A percentile compares a stretch with the other conserved stretches of the same genome.
These are phyloP conservation scores for Botrytis sinoallii DNA, from an alignment of 2,329 filamentous ascomycete species.

Conservation along the genomic window DNA sequence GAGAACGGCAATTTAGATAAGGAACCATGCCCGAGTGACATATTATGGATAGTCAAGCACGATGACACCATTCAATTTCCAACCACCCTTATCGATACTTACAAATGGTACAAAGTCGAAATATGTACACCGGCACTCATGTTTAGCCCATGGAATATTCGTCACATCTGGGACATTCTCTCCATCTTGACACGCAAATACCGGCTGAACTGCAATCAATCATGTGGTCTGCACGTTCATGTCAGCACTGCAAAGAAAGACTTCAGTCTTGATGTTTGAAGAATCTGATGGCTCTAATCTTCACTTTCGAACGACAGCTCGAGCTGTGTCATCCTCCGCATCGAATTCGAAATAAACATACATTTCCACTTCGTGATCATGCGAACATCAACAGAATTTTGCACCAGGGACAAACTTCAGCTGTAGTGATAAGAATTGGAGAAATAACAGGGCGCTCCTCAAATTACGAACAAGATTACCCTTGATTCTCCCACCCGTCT, in stretches of 20 bases:
- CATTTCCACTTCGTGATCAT: slow-evolving; percentile 11
- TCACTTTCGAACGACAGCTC: slow-evolving; percentile 34
- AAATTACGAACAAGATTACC: not conserved
- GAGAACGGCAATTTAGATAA: not conserved
- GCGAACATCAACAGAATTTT: not conserved
- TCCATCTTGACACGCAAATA: slow-evolving; percentile 22
- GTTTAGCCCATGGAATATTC: slow-evolving; percentile 16
- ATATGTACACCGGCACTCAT: slow-evolving; percentile 25
- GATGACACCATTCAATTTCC: slow-evolving; percentile 18
- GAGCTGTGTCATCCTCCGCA: slow-evolving; percentile 31
- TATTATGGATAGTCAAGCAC: slow-evolving; percentile 17
- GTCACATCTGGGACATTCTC: slow-evolving; percentile 19
- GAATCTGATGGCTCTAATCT: slow-evolving; percentile 33
- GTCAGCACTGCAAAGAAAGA: slow-evolving; percentile 32
- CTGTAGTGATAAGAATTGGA: slow-evolving; percentile 3
- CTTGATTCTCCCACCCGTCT: not conserved
- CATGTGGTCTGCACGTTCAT: slow-evolving; percentile 37
- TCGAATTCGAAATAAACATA: slow-evolving; percentile 1
- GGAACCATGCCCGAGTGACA: not conserved
- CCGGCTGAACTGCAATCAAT: slow-evolving; percentile 29
- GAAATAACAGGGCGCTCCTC: not conserved
- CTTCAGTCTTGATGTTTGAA: slow-evolving; percentile 32
- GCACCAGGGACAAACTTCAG: not conserved
- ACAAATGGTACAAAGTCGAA: slow-evolving; percentile 24
- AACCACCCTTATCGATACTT: not conserved